phyloP scores from a whole-genome alignment of 2,329 filamentous ascomycete species.

The Chaetoscypha palmicola region DNA sequence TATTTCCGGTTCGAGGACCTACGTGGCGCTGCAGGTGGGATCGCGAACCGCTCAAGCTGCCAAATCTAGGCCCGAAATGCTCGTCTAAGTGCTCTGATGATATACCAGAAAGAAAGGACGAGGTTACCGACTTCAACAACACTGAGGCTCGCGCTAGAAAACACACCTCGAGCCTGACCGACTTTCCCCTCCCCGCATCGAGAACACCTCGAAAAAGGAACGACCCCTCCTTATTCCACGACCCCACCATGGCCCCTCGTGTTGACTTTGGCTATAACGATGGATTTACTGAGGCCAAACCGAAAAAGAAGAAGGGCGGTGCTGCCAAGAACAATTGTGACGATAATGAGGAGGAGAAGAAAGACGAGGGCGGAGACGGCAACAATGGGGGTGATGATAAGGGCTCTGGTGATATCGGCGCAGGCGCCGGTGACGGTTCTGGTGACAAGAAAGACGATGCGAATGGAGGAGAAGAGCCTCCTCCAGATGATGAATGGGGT shows the following conservation, averaged over 20 bases:
- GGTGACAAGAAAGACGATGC: conserved; percentile 30
- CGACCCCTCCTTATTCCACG: conserved; percentile 35
- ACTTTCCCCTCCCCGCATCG: conserved; percentile 18
- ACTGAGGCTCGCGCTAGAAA: conserved; percentile 25
- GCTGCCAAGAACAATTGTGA: conserved; percentile 35
- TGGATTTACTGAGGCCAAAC: conserved; percentile 43
- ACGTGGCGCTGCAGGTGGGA: conserved; percentile 25
- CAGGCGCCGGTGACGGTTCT: conserved; percentile 32
- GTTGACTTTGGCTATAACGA: conserved; percentile 53
- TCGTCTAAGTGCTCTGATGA: conserved; percentile 3
- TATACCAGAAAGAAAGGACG: conserved; percentile 12
- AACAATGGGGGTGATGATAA: conserved; percentile 32
- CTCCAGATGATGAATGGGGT: conserved; percentile 46
- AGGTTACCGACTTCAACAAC: conserved; percentile 20
- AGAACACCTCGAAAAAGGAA: conserved; percentile 10
- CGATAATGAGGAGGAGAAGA: conserved; percentile 40
- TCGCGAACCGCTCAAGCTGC: conserved; percentile 18
- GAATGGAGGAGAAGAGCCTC: conserved; percentile 34
- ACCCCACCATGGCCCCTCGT: conserved; percentile 39
- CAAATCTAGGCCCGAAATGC: conserved; percentile 17
- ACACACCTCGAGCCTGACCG: conserved; percentile 18
- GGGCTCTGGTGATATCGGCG: conserved; percentile 29
- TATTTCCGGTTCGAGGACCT: conserved; percentile 22
- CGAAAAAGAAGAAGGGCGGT: conserved; percentile 26
- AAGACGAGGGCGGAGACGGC: conserved; percentile 37